Evolutionary conservation across 2,329 filamentous ascomycete species (phyloP).

Genomic region (Reticulascus tulasneorum): DNA sequence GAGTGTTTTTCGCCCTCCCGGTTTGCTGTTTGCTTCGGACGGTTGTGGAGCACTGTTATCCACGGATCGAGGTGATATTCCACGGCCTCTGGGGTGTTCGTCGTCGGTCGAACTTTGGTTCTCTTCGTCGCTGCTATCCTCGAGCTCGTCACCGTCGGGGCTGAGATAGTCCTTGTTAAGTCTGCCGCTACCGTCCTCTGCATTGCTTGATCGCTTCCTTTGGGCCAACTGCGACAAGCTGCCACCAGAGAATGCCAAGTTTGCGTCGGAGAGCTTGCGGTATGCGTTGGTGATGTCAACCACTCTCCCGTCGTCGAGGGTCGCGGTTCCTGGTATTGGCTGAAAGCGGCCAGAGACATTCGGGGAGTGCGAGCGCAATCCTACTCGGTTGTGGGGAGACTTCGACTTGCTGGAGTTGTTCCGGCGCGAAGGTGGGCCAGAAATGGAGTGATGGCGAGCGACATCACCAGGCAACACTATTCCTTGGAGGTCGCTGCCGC

Average conservation of each 20-base stretch:
- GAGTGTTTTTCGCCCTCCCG: constrained; percentile 39
- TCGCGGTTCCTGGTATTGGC: constrained; percentile 25
- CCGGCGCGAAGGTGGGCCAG: constrained; percentile 19
- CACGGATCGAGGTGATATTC: constrained; percentile 44
- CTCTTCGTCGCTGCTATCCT: constrained; percentile 70
- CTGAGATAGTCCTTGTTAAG: constrained; percentile 65
- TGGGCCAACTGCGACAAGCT: constrained; percentile 58
- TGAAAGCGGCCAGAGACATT: constrained; percentile 13
- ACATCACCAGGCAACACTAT: constrained; percentile 45
- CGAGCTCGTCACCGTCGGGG: constrained; percentile 63
- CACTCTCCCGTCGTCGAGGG: constrained; percentile 57
- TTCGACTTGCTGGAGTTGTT: constrained; percentile 44
- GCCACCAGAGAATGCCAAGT: constrained; percentile 60
- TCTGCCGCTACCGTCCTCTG: constrained; percentile 46
- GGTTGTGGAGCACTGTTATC: constrained; percentile 35
- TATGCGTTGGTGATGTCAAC: constrained; percentile 69
- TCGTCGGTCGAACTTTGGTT: constrained; percentile 62
- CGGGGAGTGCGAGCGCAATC: constrained; percentile 12
- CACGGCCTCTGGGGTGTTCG: constrained; percentile 60
- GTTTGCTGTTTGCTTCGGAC: constrained; percentile 29
- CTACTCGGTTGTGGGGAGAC: constrained; percentile 48
- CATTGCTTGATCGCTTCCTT: constrained; percentile 43
- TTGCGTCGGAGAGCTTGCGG: constrained; percentile 67
- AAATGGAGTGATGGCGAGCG: constrained; percentile 36
- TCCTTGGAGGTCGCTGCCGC: constrained; percentile 45